Evolutionary conservation across 306 rosid genomes (phyloP).

Genomic region (Senna siamea): DNA sequence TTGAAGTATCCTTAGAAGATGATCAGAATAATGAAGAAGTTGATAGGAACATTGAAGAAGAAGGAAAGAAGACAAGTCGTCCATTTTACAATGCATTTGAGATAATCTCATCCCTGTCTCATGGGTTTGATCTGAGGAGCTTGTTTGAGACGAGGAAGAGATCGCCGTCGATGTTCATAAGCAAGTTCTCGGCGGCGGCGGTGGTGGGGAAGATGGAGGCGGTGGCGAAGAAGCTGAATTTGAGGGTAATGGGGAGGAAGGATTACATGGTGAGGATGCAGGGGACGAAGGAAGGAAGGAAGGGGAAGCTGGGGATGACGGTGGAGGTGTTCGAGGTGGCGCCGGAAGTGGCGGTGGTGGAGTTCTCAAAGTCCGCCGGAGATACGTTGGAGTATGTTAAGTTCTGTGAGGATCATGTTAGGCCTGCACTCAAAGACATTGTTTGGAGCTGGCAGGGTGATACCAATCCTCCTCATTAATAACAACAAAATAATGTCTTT

Average conservation of each 20-base stretch:
- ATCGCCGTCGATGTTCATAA: slow-evolving; percentile 60
- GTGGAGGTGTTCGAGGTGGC: slow-evolving; percentile 80
- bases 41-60: no score
- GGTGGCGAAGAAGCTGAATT: slow-evolving; percentile 54
- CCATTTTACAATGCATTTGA: slow-evolving; percentile 87
- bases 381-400: slow-evolving; percentile 69
- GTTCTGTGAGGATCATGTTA: slow-evolving; percentile 68
- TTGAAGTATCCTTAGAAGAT: neutral
- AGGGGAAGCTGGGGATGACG: slow-evolving; percentile 69
- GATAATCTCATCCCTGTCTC: slow-evolving; percentile 68
- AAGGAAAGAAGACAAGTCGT: slow-evolving; percentile 33
- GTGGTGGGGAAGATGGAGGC: slow-evolving; percentile 60
- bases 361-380: slow-evolving; percentile 63
- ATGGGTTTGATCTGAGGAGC: slow-evolving; percentile 74
- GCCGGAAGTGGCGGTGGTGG: slow-evolving; percentile 74
- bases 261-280: slow-evolving; percentile 64
- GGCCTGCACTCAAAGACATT: slow-evolving; percentile 81
- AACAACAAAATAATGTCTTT: no score
- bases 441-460: slow-evolving; percentile 95
- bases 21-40: slow-evolving; percentile 3
- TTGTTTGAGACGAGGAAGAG: slow-evolving; percentile 77
- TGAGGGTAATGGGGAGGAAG: slow-evolving; percentile 50
- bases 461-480: neutral
- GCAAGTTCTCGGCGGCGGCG: slow-evolving; percentile 58
- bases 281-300: slow-evolving; percentile 65